Percentiles rank a stretch among this genome's conserved stretches.
Evolutionary conservation across 2,329 filamentous ascomycete genomes (phyloP).

Genomic region (Aspergillus thermomutatus): DNA sequence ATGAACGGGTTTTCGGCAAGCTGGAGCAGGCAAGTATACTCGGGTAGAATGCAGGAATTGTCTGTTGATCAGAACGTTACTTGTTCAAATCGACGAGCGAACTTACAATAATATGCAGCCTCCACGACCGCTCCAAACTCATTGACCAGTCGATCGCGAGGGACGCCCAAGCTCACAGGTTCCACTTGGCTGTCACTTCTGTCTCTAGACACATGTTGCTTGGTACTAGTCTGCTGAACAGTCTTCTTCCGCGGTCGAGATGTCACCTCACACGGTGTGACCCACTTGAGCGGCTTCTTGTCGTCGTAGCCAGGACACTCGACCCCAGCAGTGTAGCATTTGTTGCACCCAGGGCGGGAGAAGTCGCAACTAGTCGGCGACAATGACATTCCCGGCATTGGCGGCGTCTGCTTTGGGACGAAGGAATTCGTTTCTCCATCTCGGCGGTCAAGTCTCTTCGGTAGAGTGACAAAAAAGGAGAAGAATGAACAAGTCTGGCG

Average conservation of each 20-base stretch:
- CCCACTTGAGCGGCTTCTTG: conserved; percentile 8
- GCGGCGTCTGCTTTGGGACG: background rate
- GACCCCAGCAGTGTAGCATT: conserved; percentile 3
- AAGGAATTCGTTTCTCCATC: background rate
- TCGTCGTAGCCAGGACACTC: conserved; percentile 7
- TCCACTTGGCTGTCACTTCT: background rate
- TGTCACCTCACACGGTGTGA: conserved; percentile 1
- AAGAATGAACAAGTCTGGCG: background rate
- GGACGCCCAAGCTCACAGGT: background rate
- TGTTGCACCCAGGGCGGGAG: conserved; percentile 1
- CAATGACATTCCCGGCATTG: conserved; percentile 8
- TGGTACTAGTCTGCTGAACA: background rate
- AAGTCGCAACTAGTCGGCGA: conserved; percentile 10
- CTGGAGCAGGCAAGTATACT: conserved; percentile 1
- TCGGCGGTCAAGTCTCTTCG: background rate
- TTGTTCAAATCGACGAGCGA: background rate
- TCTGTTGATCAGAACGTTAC: background rate
- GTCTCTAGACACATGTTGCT: background rate
- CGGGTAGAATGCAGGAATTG: conserved; percentile 1
- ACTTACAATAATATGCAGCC: conserved; percentile 5
- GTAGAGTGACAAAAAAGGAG: background rate
- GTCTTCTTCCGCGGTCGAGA: background rate
- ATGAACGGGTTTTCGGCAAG: conserved; percentile 3
- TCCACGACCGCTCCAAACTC: background rate
- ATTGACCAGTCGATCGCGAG: background rate